Base-by-base conservation (phyloP, 495 filamentous ascomycete genomes). In the Xylaria grammica region DNA sequence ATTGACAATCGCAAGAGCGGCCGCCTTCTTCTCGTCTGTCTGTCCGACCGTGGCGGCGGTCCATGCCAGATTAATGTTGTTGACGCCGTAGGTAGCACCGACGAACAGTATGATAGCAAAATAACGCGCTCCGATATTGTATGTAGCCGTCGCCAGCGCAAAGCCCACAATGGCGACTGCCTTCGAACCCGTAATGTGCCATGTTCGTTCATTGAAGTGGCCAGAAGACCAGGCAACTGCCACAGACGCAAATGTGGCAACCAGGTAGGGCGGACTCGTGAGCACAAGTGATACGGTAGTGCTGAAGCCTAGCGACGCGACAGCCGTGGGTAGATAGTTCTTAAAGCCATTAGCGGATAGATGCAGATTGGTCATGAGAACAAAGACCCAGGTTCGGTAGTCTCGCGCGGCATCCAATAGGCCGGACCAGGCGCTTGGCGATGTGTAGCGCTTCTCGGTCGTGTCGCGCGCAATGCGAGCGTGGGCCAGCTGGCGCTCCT, bases 271-370 rank as follows among this genome's bases (percentile, higher is more conserved):
- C 13, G 82, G 82, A 44, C 74, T 79, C 1, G 80, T 79, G 19
- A 84, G 71, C 1, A 78, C 71, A 6, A 84, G 74, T 0, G 81
- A 80, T 5, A 79, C 68, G 2, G 77, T 84, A 0, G 62, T 71
- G 48, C 69, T 72, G 50, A 79, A 78, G 8, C 79, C 78, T 15
- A 84, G 71, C 0, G 72, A 80, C 49, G 76, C 66, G 5, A 84
- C 76, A 3, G 81, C 77, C 11, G 78, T 82, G 1, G 81, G 81
- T 65, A 84, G 78, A 71, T 71, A 83, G 64, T 80, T 78, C 65
- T 77, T 81, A 70, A 80, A 80, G 15, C 72, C 74, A 52, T 77
- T 76, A 30, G 79, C 73, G 62, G 55, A 51, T 51, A 51, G 49
- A 51, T 51, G 49, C 27, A 51, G 11, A n/a, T 51, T 75, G 58